Evolutionary conservation across 2,329 filamentous ascomycete species (phyloP).

Genomic region (Pseudogymnoascus sp.): DNA sequence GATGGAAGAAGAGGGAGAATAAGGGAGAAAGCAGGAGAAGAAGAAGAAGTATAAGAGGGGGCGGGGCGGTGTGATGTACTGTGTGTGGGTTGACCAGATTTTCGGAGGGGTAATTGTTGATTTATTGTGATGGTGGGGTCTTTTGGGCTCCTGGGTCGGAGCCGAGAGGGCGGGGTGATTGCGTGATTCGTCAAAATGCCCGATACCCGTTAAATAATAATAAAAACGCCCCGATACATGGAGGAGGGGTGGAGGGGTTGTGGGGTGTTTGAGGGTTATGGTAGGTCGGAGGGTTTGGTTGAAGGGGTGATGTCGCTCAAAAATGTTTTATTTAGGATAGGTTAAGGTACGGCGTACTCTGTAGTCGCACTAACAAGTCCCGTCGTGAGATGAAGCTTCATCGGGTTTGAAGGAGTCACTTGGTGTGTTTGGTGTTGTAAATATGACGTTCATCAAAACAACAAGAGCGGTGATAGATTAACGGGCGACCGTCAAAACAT

Average conservation of each 20-base stretch:
- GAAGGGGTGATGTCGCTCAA: conserved; percentile 2
- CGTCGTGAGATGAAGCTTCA: neutral
- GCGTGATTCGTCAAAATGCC: conserved; percentile 1
- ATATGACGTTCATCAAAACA: neutral
- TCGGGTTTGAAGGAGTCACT: neutral
- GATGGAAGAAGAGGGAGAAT: conserved; percentile 12
- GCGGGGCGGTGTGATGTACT: conserved; percentile 10
- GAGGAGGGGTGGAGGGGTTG: neutral
- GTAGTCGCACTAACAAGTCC: neutral
- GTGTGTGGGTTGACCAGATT: neutral
- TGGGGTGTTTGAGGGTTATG: neutral
- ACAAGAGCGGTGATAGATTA: neutral
- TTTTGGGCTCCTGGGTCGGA: neutral
- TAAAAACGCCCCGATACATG: neutral
- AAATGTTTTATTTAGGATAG: neutral
- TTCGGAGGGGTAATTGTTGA: conserved; percentile 5
- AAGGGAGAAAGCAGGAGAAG: conserved; percentile 12
- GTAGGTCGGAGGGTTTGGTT: neutral
- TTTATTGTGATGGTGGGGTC: conserved; percentile 2
- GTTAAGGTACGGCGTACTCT: neutral
- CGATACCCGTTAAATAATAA: neutral
- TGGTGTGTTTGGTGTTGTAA: neutral
- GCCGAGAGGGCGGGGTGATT: conserved; percentile 1
- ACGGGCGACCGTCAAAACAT: neutral
- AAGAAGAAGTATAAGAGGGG: conserved; percentile 14